Percentiles rank a stretch among this genome's conserved stretches.
Evolutionary conservation across 768 basidiomycete genomes (phyloP).

Genomic region (Lyophyllum shimeji): DNA sequence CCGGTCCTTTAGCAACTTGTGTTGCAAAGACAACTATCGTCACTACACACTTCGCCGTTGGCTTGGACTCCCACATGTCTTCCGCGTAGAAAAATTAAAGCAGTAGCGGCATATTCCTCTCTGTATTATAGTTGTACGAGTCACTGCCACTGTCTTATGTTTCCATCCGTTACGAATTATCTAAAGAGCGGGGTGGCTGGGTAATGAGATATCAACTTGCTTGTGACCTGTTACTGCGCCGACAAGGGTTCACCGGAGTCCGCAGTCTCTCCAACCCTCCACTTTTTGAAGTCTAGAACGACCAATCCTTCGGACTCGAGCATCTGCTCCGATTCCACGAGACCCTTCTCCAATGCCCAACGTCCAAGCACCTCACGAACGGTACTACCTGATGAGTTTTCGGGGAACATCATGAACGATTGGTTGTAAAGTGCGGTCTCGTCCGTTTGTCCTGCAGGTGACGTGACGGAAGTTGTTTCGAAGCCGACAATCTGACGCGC

Average conservation of each 20-base stretch:
- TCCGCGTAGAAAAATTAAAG: constrained; percentile 28
- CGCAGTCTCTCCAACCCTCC: constrained; percentile 55
- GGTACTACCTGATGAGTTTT: constrained; percentile 40
- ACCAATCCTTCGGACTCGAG: constrained; percentile 35
- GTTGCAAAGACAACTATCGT: constrained; percentile 57
- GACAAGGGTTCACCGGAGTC: background rate
- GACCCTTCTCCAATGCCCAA: constrained; percentile 56
- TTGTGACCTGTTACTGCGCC: background rate
- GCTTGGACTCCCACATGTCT: constrained; percentile 50
- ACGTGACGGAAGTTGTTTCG: constrained; percentile 55
- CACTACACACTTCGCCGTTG: constrained; percentile 43
- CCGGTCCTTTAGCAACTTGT: constrained; percentile 40
- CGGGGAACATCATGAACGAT: constrained; percentile 74
- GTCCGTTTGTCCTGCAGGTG: constrained; percentile 24
- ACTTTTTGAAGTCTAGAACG: constrained; percentile 58
- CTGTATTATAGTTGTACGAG: background rate
- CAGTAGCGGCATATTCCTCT: constrained; percentile 7
- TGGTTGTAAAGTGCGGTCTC: constrained; percentile 70
- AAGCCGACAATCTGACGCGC: constrained; percentile 86
- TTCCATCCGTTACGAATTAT: background rate
- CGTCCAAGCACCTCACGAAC: constrained; percentile 43
- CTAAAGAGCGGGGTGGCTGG: background rate
- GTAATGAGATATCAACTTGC: background rate
- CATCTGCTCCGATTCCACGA: constrained; percentile 32
- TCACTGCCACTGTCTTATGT: background rate